phyloP scores from a whole-genome alignment of 2,329 filamentous ascomycete genomes.

The Sporothrix dimorphospora region DNA sequence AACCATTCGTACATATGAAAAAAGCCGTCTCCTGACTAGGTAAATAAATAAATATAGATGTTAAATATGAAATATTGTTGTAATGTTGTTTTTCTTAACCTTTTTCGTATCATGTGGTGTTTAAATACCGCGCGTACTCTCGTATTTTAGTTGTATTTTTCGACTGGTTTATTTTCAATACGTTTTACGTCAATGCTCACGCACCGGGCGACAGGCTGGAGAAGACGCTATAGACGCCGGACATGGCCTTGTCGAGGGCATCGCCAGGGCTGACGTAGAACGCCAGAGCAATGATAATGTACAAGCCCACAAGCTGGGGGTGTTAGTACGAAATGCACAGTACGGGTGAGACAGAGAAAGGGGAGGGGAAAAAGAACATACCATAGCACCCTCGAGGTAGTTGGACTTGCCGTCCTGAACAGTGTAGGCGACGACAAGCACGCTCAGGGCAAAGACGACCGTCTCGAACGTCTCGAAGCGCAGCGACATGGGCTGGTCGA shows the following conservation, averaged over 20 bases:
- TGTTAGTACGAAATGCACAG: neutral
- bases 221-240: conserved; percentile 24
- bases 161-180: neutral
- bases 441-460: conserved; percentile 74
- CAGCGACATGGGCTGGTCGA: conserved; percentile 72
- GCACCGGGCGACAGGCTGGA: neutral
- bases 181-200: neutral
- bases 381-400: conserved; percentile 79
- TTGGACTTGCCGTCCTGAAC: conserved; percentile 84
- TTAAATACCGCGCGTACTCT: neutral
- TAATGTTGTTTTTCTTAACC: neutral
- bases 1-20: conserved; percentile 28
- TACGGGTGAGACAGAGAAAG: no score
- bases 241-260: conserved; percentile 48
- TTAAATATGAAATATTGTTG: neutral
- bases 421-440: conserved; percentile 74
- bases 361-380: neutral
- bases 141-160: neutral
- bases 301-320: conserved; percentile 50
- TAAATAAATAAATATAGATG: neutral
- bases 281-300: conserved; percentile 63
- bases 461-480: conserved; percentile 83
- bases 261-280: conserved; percentile 60
- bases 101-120: neutral
- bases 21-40: neutral